Base-by-base conservation (phyloP, 306 rosid species). In the Vicia faba region DNA sequence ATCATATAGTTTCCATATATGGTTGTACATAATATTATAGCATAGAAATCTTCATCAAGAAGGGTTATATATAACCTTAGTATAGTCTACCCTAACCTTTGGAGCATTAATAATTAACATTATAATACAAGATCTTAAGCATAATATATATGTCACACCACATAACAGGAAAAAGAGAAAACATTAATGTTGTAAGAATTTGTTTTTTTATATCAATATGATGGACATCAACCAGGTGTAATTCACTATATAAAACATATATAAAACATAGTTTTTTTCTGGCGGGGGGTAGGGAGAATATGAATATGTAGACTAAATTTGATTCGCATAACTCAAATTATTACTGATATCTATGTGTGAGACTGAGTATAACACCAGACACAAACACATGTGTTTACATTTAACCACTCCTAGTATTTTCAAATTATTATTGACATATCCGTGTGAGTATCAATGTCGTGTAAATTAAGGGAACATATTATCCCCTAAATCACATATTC, bases 191-290 rank as follows among this genome's bases (percentile, higher is more conserved):
- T 20, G 38, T 13, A 18, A 4, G 50, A 28, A 4, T 63, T 72
- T 39, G 40, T 12, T 63, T 72, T 26, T 62, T 50, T n/a, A 43
- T 26, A 25, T 71, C 41, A 50, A 62, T 23, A 23, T 39, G 28
- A 63, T 53, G 64, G 12, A 63, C 35, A 74, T 55, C 78, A 35
- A 55, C 19, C 48, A 54, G 19, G 66, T 55, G 59, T 55, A 54
- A 43, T 23, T 55, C 40, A 73, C 40, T 64, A 10, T 23, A 39
- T 49, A 12, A 31, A 31, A 31, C n/a, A n/a, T n/a, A n/a, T n/a
- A n/a, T n/a, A n/a, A n/a, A n/a, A n/a, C 5, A 29, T 31, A 31
- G 8, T 31, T 31, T 31, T 31, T 31, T 31, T 31, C 1, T 11
- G n/a, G 16, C 14, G 60, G 62, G 48, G 38, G 19, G 39, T 58